phyloP scores from a whole-genome alignment of 495 filamentous ascomycete species.

The Penicillium simplicissimum region DNA sequence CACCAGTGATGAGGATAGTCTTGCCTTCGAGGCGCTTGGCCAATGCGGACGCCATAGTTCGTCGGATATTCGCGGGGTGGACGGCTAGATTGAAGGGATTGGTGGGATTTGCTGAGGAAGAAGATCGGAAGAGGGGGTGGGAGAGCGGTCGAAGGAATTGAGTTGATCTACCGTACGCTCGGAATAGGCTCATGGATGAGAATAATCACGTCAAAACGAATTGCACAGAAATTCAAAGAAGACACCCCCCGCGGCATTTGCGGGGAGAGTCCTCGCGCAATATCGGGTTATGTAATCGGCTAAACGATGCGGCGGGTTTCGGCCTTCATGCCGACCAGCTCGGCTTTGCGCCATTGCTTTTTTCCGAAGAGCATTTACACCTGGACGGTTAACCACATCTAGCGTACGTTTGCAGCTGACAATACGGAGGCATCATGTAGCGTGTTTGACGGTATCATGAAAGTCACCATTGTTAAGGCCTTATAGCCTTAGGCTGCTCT shows the following conservation, averaged over 20 bases:
- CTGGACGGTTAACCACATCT: too few relatives aligned
- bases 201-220: constrained; percentile 2
- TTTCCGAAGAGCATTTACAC: not conserved
- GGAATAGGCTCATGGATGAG: constrained; percentile 38
- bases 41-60: constrained; percentile 75
- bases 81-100: constrained; percentile 22
- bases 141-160: constrained; percentile 26
- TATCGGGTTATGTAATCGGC: constrained; percentile 25
- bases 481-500: too few relatives aligned
- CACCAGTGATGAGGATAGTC: constrained; percentile 89
- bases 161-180: constrained; percentile 32
- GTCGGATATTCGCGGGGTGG: constrained; percentile 31
- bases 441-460: too few relatives aligned
- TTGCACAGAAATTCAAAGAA: constrained; percentile 22
- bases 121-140: constrained; percentile 19
- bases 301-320: constrained; percentile 5
- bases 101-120: constrained; percentile 21
- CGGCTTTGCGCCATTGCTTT: not conserved
- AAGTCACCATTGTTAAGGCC: too few relatives aligned
- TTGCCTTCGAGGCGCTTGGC: constrained; percentile 89
- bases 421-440: too few relatives aligned
- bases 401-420: too few relatives aligned
- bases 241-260: constrained; percentile 24
- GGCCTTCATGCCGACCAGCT: constrained; percentile 10
- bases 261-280: constrained; percentile 29